Percentiles rank a stretch among this genome's conserved stretches.
Evolutionary conservation across 495 filamentous ascomycete species (phyloP).

Genomic region (Daldinia caldariorum): DNA sequence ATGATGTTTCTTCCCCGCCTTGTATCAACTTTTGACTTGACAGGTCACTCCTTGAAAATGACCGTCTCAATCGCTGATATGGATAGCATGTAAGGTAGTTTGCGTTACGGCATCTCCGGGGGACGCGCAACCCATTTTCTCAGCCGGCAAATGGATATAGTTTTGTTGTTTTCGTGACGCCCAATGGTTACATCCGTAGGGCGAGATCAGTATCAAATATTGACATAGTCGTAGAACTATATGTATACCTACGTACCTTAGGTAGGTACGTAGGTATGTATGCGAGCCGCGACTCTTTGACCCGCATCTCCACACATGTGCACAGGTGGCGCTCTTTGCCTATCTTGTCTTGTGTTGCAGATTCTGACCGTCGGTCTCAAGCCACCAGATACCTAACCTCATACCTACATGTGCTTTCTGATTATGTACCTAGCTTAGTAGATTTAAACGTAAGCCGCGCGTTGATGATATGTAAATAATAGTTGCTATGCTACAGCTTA

Average conservation of each 20-base stretch:
- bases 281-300: slow-evolving; percentile 27
- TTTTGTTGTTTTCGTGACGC: slow-evolving; percentile 39
- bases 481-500: slow-evolving; percentile 2
- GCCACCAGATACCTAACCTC: neutral
- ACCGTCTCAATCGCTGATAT: neutral
- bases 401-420: slow-evolving; percentile 2
- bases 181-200: slow-evolving; percentile 26
- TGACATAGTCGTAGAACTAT: slow-evolving; percentile 11
- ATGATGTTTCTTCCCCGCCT: slow-evolving; percentile 24
- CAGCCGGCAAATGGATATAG: slow-evolving; percentile 18
- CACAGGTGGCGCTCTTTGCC: slow-evolving; percentile 35
- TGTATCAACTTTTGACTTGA: slow-evolving; percentile 17
- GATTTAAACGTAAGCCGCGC: neutral
- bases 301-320: slow-evolving; percentile 31
- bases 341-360: slow-evolving; percentile 26
- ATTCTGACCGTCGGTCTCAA: slow-evolving; percentile 6
- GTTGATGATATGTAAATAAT: slow-evolving; percentile 8
- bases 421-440: neutral
- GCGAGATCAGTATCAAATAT: slow-evolving; percentile 21
- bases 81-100: slow-evolving; percentile 3
- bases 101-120: slow-evolving; percentile 12
- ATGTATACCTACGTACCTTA: too few relatives aligned
- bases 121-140: slow-evolving; percentile 28
- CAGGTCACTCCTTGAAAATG: slow-evolving; percentile 26
- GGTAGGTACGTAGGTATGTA: too few relatives aligned